A percentile compares a stretch with the other conserved stretches of the same genome.
Evolutionary conservation across 1,284 basidiomycete species (phyloP).

Genomic region (Leccinum solheimii): DNA sequence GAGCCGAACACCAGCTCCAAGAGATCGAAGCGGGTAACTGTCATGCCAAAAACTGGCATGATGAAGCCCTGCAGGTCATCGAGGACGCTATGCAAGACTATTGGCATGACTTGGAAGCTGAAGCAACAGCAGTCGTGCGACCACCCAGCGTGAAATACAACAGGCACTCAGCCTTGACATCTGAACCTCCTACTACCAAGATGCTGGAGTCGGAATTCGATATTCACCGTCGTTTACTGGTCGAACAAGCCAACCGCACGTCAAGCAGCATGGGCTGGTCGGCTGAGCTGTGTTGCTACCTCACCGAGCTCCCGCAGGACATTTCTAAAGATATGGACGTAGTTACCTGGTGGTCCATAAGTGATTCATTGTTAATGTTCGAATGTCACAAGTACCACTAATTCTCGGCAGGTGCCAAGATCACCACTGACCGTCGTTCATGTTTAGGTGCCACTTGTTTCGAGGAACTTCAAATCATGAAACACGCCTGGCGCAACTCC

Average conservation of each 20-base stretch:
- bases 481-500: background rate
- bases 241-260: background rate
- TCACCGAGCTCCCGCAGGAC: background rate
- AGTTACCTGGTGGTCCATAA: background rate
- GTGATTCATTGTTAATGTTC: background rate
- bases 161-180: background rate
- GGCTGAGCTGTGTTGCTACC: background rate
- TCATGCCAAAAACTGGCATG: background rate
- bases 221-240: background rate
- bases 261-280: background rate
- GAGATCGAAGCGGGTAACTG: background rate
- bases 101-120: background rate
- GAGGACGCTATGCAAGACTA: background rate
- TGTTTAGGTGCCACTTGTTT: background rate
- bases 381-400: background rate
- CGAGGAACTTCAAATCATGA: background rate
- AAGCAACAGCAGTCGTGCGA: background rate
- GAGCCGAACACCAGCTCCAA: background rate
- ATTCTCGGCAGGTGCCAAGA: background rate
- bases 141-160: background rate
- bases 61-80: background rate
- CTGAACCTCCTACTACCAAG: background rate
- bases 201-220: background rate
- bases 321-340: background rate
- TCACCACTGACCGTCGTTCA: fast-evolving